Evolutionary conservation across 2,329 filamentous ascomycete genomes (phyloP), one percentile per base, ranked within the genome.

Genomic region (Penicillium sp.): DNA sequence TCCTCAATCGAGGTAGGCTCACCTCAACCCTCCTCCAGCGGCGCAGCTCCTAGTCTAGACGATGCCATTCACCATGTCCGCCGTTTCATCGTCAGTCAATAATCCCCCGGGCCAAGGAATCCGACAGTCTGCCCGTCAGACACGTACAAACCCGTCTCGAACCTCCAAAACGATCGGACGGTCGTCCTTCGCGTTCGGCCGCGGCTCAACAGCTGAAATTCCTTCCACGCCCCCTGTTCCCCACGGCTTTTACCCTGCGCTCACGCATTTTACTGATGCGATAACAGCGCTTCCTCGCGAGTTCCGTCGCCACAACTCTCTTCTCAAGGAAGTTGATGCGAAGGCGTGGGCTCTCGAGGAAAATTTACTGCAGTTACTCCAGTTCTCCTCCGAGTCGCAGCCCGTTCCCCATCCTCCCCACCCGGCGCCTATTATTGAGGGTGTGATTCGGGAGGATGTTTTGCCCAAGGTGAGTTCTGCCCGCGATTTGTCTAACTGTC

Each of bases 251-350:
- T 84, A 80, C 60, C 82, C 83, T 52, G 82, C 80, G 22, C 77
- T 85, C 55, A 80, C 79, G 35, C 82, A 83, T 66, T 97, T 98
- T 67, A 87, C 91, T 55, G 90, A 97, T 69, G 84, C 89, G 55
- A 88, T 97, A 65, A 84, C 88, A 45, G 90, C 91, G 34, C 80
- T 98, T 24, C 93, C 93, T 4, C 90, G 90, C 68, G 93, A 98
- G 72, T 87, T 96, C 44, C 88, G 95, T 60, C 84, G 89, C 65
- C 91, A 98, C 69, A 95, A 95, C 61, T 96, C 91, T 31, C 79
- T 97, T 49, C 77, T 98, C 59, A 96, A 96, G 69, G 93, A 98
- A 72, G 93, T 97, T 42, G 93, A 98, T 73, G 91, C 91, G 55
- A 98, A 98, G 73, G 87, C 95, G 57, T 93, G 90, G 70, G 83